These are phyloP conservation scores for Boletus subluridellus DNA, from an alignment of 1,284 basidiomycete genomes.

Conservation along the genomic window DNA sequence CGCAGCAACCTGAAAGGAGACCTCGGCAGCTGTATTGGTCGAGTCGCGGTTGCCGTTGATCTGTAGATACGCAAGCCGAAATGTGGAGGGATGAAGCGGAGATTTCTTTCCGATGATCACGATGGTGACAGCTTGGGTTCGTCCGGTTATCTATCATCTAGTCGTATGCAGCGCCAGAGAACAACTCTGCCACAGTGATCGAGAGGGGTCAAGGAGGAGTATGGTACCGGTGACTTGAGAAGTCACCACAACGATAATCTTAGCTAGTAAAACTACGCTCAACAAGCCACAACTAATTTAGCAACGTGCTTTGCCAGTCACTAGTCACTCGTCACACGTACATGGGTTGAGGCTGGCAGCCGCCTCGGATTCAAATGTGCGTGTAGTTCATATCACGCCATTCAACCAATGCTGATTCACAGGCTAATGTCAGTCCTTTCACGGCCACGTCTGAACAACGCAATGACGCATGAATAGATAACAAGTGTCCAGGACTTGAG, in stretches of 20 bases:
- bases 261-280: background rate
- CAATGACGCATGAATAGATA: slow-evolving; percentile 15
- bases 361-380: slow-evolving; percentile 3
- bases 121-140: slow-evolving; percentile 2
- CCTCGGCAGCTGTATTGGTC: background rate
- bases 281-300: slow-evolving; percentile 14
- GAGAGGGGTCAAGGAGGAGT: slow-evolving; percentile 3
- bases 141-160: slow-evolving; percentile 11
- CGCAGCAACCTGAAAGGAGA: slow-evolving; percentile 3
- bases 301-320: slow-evolving; percentile 7
- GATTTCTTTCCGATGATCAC: slow-evolving; percentile 8
- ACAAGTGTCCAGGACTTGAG: slow-evolving; percentile 4
- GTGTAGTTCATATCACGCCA: slow-evolving; percentile 14
- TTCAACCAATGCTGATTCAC: slow-evolving; percentile 1
- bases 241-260: slow-evolving; percentile 22
- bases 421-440: slow-evolving; percentile 3
- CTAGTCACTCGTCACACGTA: slow-evolving; percentile 1
- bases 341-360: slow-evolving; percentile 4
- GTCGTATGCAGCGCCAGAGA: background rate
- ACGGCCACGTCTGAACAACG: slow-evolving; percentile 3
- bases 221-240: slow-evolving; percentile 21
- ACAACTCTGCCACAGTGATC: slow-evolving; percentile 13
- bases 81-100: slow-evolving; percentile 5
- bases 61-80: background rate
- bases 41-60: background rate